Evolutionary conservation across 371 early-diverging fungal species (phyloP).

Genomic region (Capillidium rhysosporum): DNA sequence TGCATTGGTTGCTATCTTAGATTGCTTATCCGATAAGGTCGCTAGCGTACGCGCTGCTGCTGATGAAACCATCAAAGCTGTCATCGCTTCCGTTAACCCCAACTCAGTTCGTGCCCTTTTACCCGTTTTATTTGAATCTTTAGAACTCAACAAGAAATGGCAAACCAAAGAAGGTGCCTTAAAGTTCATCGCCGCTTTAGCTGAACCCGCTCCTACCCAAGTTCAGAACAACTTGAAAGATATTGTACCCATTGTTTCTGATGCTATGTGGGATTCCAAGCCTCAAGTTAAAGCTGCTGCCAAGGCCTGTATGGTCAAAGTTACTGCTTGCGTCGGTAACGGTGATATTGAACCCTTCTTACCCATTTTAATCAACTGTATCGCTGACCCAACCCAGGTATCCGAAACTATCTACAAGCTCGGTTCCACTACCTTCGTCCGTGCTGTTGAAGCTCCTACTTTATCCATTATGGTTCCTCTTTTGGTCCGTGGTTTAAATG

Average conservation of each 20-base stretch:
- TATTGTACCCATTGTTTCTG: constrained; percentile 49
- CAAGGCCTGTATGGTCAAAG: constrained; percentile 20
- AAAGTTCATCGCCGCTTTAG: constrained; percentile 19
- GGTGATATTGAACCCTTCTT: constrained; percentile 42
- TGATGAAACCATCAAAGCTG: constrained; percentile 18
- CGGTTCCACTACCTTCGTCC: constrained; percentile 57
- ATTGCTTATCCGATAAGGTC: constrained; percentile 30
- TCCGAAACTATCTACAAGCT: constrained; percentile 39
- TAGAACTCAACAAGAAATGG: constrained; percentile 33
- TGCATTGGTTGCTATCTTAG: constrained; percentile 23
- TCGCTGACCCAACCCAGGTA: constrained; percentile 41
- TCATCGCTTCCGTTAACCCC: constrained; percentile 19
- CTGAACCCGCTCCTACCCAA: constrained; percentile 18
- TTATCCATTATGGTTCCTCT: constrained; percentile 66
- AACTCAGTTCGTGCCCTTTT: constrained; percentile 21
- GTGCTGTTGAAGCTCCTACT: constrained; percentile 54
- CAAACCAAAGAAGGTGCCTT: constrained; percentile 31
- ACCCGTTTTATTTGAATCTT: constrained; percentile 28
- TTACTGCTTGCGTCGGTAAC: constrained; percentile 29
- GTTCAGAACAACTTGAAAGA: constrained; percentile 40
- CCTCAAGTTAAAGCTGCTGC: constrained; percentile 30
- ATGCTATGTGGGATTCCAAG: constrained; percentile 62
- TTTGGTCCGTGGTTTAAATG: constrained; percentile 50
- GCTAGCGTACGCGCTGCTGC: constrained; percentile 27
- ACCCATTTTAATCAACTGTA: constrained; percentile 34